Evolutionary conservation across 768 basidiomycete genomes (phyloP).

Genomic region (Gloeophyllum trabeum): DNA sequence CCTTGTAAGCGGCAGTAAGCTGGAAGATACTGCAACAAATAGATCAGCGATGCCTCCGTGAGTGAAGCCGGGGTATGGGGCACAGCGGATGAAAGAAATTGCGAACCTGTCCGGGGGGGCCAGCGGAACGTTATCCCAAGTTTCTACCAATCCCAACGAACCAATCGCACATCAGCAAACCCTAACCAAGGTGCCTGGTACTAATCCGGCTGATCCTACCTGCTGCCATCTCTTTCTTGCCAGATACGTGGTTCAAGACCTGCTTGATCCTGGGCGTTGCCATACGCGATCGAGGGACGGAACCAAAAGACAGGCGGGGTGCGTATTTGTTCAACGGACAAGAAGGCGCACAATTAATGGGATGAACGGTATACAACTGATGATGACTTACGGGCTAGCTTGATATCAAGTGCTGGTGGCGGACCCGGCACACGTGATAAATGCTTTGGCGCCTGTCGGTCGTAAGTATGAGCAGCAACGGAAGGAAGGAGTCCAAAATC

Average conservation of each 20-base stretch:
- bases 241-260: constrained; percentile 1
- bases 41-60: background rate
- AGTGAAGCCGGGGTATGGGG: no score
- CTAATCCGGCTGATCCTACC: background rate
- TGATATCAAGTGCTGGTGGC: no score
- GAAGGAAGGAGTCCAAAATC: no score
- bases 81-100: no score
- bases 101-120: constrained; percentile 77
- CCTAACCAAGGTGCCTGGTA: background rate
- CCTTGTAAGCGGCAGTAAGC: constrained; percentile 83
- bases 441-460: no score
- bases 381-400: no score
- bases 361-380: no score
- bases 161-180: background rate
- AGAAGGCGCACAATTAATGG: no score
- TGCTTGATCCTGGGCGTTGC: background rate
- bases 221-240: background rate
- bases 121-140: constrained; percentile 67
- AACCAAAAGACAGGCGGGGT: no score
- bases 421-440: no score
- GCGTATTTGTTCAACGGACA: no score
- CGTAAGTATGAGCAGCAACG: no score
- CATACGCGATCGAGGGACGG: background rate
- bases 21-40: constrained; percentile 63
- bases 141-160: constrained; percentile 50